Evolutionary conservation across 1,284 basidiomycete genomes (phyloP), one percentile per base, ranked within the genome.

Genomic region (Xerocomus nothofagi): DNA sequence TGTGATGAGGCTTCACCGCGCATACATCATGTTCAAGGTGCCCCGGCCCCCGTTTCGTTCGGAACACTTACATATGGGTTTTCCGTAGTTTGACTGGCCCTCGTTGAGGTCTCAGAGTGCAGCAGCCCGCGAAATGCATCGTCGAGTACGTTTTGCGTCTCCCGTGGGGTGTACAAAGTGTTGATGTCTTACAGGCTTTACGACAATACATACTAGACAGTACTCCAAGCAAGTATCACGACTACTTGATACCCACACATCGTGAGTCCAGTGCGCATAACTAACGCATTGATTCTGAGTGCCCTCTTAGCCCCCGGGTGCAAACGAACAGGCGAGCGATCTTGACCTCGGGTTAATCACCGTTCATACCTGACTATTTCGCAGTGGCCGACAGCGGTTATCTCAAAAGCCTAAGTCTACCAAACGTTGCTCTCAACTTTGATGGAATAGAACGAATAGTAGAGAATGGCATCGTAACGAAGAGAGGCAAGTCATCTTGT

Each of bases 371-470:
- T 8, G 6, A 11, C 51, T 67, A 5, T 45, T 31, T 57, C 70
- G 3, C 50, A 68, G 62, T 62, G 42, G 61, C 60, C 36, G 69
- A 77, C 50, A 62, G 63, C 9, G 72, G 71, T 18, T 78, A 73
- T 55, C 63, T 76, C 29, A 59, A 66, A 14, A 61, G 70, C 14
- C 63, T 78, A 27, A 62, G 71, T 51, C 63, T 67, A 20, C 67
- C 71, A 4, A 80, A 80, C 49, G 59, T 79, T 31, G 56, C 68
- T 24, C 66, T 76, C n/a, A 64, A 66, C 39, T 70, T 69, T 55
- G 69, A 71, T 44, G 63, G 65, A 7, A 74, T 80, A 50, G 54
- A 57, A 17, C 57, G 60, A 44, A 57, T 78, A 44, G 64, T 65
- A 9, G 63, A 71, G 44, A 57, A 63, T 15, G 75, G 75, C 0